phyloP scores from a whole-genome alignment of 129 eudicot genomes.

The Artemisia tridentata region DNA sequence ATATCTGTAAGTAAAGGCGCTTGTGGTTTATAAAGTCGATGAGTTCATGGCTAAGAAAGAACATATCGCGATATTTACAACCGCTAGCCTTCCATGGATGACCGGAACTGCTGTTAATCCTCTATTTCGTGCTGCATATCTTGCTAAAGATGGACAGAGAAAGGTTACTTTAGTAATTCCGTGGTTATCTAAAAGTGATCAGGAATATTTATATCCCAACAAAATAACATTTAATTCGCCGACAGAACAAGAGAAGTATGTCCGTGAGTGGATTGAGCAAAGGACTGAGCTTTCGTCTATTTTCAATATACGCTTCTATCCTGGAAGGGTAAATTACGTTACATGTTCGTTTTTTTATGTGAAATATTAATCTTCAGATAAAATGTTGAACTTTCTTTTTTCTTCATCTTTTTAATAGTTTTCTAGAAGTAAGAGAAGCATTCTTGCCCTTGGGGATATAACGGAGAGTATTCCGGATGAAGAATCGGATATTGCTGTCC shows the following conservation, averaged over 20 bases:
- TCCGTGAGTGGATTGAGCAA: constrained; percentile 84
- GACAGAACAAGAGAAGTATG: constrained; percentile 71
- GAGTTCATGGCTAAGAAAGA: constrained; percentile 67
- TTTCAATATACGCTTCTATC: constrained; percentile 72
- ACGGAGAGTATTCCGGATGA: constrained; percentile 86
- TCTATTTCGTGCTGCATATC: constrained; percentile 92
- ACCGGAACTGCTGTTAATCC: constrained; percentile 95
- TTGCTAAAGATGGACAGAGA: constrained; percentile 64
- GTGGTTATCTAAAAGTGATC: constrained; percentile 76
- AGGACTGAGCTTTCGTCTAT: constrained; percentile 54
- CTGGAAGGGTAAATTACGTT: constrained; percentile 60
- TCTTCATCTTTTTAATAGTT: constrained; percentile 42
- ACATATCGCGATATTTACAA: constrained; percentile 89
- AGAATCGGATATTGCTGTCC: constrained; percentile 92
- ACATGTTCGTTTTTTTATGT: neutral
- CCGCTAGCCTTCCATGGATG: constrained; percentile 99
- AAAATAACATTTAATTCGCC: constrained; percentile 59
- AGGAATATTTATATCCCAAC: constrained; percentile 66
- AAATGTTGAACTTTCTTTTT: neutral
- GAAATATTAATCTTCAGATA: neutral
- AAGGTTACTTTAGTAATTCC: constrained; percentile 86
- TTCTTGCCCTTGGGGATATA: constrained; percentile 91
- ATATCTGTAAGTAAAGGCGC: constrained; percentile 6
- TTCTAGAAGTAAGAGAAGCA: constrained; percentile 84
- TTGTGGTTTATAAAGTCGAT: constrained; percentile 32